Conservation (phyloP, 768 basidiomycete species). For the Leccinum variicolor region DNA sequence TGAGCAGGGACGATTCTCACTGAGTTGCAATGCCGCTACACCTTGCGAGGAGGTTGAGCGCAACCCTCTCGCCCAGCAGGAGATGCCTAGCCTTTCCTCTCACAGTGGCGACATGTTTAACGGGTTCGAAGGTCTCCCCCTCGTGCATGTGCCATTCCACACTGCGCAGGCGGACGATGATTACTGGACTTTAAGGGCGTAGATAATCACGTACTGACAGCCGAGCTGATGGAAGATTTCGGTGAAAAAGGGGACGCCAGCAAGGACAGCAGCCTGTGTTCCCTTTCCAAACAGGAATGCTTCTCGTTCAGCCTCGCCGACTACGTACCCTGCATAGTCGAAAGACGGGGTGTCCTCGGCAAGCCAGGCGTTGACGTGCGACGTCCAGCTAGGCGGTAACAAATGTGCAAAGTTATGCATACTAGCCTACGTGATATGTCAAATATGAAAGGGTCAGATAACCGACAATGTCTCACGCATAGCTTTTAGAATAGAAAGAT, state of each 20-base stretch:
- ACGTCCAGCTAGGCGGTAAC: constrained; percentile 92
- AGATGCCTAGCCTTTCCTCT: constrained; percentile 84
- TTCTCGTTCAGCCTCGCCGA: constrained; percentile 83
- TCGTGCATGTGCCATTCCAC: constrained; percentile 94
- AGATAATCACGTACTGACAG: constrained; percentile 70
- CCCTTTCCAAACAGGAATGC: constrained; percentile 93
- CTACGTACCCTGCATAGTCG: constrained; percentile 95
- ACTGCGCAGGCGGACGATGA: constrained; percentile 37
- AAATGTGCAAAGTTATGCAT: constrained; percentile 45
- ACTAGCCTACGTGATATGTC: not conserved
- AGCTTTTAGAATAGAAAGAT: not conserved
- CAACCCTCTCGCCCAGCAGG: constrained; percentile 89
- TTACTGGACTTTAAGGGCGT: not conserved
- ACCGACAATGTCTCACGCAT: not conserved
- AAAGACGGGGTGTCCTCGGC: constrained; percentile 94
- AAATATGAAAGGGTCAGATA: not conserved
- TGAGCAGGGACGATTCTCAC: constrained; percentile 41
- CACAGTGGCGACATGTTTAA: constrained; percentile 88
- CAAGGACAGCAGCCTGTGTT: constrained; percentile 70
- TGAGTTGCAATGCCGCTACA: constrained; percentile 97
- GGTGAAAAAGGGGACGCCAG: constrained; percentile 93
- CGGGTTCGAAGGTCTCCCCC: constrained; percentile 75
- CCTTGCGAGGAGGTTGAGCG: constrained; percentile 88
- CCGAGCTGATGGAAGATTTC: constrained; percentile 87
- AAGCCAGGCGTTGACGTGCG: constrained; percentile 77